Base-by-base conservation (phyloP, 192 early-diverging fungal genomes). In the Linnemannia schmuckeri region DNA sequence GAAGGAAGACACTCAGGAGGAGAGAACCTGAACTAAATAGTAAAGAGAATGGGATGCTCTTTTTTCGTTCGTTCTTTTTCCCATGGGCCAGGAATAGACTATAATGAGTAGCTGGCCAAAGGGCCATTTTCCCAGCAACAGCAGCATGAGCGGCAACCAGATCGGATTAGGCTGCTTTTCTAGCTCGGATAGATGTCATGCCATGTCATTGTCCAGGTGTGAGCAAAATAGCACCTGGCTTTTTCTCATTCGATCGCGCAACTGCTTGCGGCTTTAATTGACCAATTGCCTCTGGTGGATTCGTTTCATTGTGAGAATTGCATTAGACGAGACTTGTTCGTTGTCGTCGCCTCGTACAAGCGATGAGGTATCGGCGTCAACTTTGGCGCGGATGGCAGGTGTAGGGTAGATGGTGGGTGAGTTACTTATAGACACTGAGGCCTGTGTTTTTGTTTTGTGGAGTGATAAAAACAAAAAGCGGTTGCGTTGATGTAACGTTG, bases 41-140 rank as follows among this genome's bases (percentile, higher is more conserved):
- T 22, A 52, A 18, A 18, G 49, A 18, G 49, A 18, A 52, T 52
- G 49, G 5, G 17, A 52, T 22, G 49, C 61, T 66, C 30, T 57
- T 10, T 66, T 30, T n/a, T 61, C n/a, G 7, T 6, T 57, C 55
- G 55, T 57, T 57, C 49, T 57, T 66, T 63, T 33, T 33, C 61
- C 61, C 61, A 66, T 66, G 30, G 30, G 15, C 61, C 15, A 66
- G 61, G 61, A 66, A 66, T 66, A 66, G 61, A 66, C 61, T 35
- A 30, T 8, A 27, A 9, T 24, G 12, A 30, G 10, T 15, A 66
- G 27, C 61, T 52, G 61, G 27, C 61, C 7, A 66, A 66, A 66
- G 30, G 61, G 61, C 61, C 0, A 66, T 30, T 66, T 57, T 66
- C 61, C 61, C 61, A 66, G 27, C 61, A 66, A 30, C 61, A 66